phyloP scores from a whole-genome alignment of 2,329 filamentous ascomycete species.

The Lachnellula arida region DNA sequence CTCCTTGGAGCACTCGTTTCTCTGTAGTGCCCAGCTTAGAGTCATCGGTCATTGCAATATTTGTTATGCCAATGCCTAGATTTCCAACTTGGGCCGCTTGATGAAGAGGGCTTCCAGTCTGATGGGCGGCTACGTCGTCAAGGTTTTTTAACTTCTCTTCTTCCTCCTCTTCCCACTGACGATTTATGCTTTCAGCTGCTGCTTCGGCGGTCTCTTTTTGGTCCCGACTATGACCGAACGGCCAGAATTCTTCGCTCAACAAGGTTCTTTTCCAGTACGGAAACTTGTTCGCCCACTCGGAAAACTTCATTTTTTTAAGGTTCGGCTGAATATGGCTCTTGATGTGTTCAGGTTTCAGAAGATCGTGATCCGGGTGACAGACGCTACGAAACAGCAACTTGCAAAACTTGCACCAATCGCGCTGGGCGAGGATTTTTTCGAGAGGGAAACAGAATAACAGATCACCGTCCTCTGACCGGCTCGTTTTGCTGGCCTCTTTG shows the following conservation, averaged over 20 bases:
- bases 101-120: neutral
- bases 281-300: neutral
- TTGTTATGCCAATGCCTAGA: neutral
- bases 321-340: neutral
- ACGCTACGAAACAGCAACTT: neutral
- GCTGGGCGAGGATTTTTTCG: neutral
- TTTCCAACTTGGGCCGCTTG: neutral
- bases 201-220: neutral
- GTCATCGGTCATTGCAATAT: neutral
- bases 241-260: neutral
- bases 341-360: neutral
- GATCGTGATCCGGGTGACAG: neutral
- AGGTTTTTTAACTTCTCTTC: neutral
- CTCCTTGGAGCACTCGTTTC: neutral
- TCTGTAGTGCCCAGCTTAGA: neutral
- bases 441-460: neutral
- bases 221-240: neutral
- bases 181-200: neutral
- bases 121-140: neutral
- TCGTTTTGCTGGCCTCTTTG: too few species aligned
- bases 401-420: neutral
- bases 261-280: neutral
- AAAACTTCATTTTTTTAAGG: neutral
- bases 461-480: neutral
- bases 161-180: neutral